Conservation (phyloP, 345 rosid species). For the Iberis pinnata region DNA sequence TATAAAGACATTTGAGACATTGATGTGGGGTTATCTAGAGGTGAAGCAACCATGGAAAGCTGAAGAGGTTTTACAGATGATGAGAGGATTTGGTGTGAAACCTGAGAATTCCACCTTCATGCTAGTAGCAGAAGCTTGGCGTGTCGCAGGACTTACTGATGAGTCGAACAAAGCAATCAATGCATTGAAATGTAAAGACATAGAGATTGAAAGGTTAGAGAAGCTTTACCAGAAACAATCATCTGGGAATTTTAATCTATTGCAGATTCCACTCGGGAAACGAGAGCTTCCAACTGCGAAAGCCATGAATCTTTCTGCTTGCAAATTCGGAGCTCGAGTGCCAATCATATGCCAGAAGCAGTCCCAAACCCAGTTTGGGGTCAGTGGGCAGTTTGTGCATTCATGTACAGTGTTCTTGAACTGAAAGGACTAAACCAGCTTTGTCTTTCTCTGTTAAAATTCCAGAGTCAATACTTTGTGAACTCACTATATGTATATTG, state of each 20-base stretch:
- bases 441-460: constrained; percentile 6
- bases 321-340: constrained; percentile 47
- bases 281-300: constrained; percentile 32
- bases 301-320: constrained; percentile 34
- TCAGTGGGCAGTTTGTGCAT: constrained; percentile 46
- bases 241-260: constrained; percentile 18
- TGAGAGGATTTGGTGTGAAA: constrained; percentile 46
- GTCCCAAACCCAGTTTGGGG: constrained; percentile 38
- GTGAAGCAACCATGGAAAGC: constrained; percentile 64
- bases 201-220: constrained; percentile 35
- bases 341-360: constrained; percentile 50
- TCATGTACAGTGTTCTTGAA: constrained; percentile 49
- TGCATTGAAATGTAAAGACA: constrained; percentile 32
- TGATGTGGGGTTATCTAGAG: constrained; percentile 50
- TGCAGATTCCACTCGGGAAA: constrained; percentile 37
- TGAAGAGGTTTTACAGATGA: constrained; percentile 48
- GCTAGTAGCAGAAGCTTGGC: constrained; percentile 52
- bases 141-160: constrained; percentile 43
- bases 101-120: constrained; percentile 45
- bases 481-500: constrained; percentile 21
- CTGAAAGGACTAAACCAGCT: constrained; percentile 22
- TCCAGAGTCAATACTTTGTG: constrained; percentile 18
- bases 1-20: constrained; percentile 50
- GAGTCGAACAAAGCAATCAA: constrained; percentile 42
- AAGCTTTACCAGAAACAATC: constrained; percentile 42